Percentiles rank a stretch among this genome's conserved stretches.
Evolutionary conservation across 768 basidiomycete species (phyloP).

Genomic region (Leccinum boreale): DNA sequence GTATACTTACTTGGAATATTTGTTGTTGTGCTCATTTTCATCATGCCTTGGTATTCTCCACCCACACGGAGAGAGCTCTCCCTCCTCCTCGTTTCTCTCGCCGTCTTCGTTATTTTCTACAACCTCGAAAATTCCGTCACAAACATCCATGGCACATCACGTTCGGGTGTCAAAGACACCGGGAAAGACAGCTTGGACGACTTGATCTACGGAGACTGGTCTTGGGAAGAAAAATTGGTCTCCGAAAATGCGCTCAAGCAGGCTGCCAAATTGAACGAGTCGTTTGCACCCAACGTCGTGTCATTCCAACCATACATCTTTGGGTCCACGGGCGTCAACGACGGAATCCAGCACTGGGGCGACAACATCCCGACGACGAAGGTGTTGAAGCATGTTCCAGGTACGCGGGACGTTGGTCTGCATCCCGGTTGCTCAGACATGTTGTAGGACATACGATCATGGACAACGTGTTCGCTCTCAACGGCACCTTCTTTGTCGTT

Average conservation of each 20-base stretch:
- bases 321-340: slow-evolving; percentile 38
- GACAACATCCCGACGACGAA: slow-evolving; percentile 51
- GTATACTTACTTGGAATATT: too few relatives aligned
- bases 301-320: slow-evolving; percentile 17
- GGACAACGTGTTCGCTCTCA: slow-evolving; percentile 75
- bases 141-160: slow-evolving; percentile 15
- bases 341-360: slow-evolving; percentile 57
- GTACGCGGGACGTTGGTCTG: slow-evolving; percentile 34
- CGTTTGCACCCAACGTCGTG: slow-evolving; percentile 23
- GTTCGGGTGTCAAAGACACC: slow-evolving; percentile 20
- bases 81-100: slow-evolving; percentile 62
- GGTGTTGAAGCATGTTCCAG: slow-evolving; percentile 63
- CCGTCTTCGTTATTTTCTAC: slow-evolving; percentile 67
- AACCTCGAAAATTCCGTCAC: slow-evolving; percentile 67
- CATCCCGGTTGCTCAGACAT: background rate
- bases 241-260: slow-evolving; percentile 53
- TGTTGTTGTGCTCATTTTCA: background rate
- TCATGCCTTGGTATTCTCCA: slow-evolving; percentile 60
- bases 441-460: slow-evolving; percentile 75
- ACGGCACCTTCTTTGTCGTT: slow-evolving; percentile 72
- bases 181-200: slow-evolving; percentile 53
- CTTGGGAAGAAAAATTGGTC: slow-evolving; percentile 58
- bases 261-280: slow-evolving; percentile 25
- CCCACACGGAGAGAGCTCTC: slow-evolving; percentile 73
- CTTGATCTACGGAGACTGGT: slow-evolving; percentile 68